Base-by-base conservation (phyloP, 78 protist species). In the Diacronema lutheri region DNA sequence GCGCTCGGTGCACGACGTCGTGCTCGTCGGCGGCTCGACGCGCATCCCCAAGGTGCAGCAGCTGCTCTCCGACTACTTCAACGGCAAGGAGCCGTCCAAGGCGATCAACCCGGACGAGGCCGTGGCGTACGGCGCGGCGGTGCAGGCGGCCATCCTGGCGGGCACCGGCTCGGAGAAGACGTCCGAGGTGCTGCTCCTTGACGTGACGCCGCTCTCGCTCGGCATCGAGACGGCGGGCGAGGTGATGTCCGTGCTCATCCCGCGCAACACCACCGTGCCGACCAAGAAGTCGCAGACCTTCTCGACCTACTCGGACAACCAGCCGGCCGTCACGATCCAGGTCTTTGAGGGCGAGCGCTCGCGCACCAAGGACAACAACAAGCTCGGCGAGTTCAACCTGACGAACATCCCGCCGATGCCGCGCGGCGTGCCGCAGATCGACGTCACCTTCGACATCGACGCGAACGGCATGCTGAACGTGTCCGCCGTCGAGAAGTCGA, bases 61-160 rank as follows among this genome's bases (percentile, higher is more conserved):
- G 79, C 88, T 97, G 81, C 92, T 97, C 87, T 72, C 66, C 40
- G 98, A 98, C 87, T 96, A 73, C 90, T 97, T 98, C 95, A 84
- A 92, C 84, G 99, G 99, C 80, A 97, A 95, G 92, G 98, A 94
- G 80, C 94, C 89, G 31, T 82, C 86, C 94, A 71, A 84, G 88
- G 71, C 93, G 55, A 94, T 96, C 96, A 98, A 98, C 93, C 98
- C 99, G n/a, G 99, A 97, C 68, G 99, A 97, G 95, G 98, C 98
- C 23, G 99, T 98, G 29, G 99, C 99, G 72, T 96, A 98, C 91
- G 99, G 99, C 35, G 99, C 99, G 61, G 99, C 99, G 35, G 97
- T 97, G 26, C 99, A 96, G 96, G 99, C 97, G 31, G 97, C 96
- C 79, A 92, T 98, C 50, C 93, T 97, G 61, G 66, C 94, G 21